Evolutionary conservation across 2,329 filamentous ascomycete species (phyloP).

Genomic region (Epichloe sibirici): DNA sequence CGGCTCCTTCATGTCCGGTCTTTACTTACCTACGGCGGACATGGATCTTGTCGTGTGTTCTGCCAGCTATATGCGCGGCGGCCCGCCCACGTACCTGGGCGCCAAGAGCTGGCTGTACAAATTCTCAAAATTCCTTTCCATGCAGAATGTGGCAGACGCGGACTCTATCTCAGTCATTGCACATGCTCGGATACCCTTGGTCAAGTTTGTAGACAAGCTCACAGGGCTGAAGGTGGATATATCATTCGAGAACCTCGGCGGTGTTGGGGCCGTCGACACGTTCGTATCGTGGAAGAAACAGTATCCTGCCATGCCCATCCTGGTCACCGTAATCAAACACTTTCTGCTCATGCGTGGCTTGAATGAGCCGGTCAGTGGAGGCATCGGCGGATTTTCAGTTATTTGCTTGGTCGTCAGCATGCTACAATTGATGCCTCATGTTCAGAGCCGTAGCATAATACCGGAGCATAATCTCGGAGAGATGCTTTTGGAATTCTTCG

Average conservation of each 20-base stretch:
- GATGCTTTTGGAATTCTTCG: constrained; percentile 75
- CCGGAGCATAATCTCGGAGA: constrained; percentile 62
- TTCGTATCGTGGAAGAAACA: constrained; percentile 68
- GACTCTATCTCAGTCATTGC: constrained; percentile 55
- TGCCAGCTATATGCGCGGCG: constrained; percentile 40
- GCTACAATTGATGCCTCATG: constrained; percentile 65
- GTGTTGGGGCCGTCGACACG: constrained; percentile 66
- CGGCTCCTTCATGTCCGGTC: constrained; percentile 84
- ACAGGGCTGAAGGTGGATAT: constrained; percentile 82
- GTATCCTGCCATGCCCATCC: constrained; percentile 73
- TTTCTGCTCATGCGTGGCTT: constrained; percentile 78
- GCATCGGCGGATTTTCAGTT: constrained; percentile 85
- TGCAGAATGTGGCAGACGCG: constrained; percentile 42
- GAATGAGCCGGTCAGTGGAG: constrained; percentile 84
- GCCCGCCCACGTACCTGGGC: constrained; percentile 32
- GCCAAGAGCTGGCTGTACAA: constrained; percentile 46
- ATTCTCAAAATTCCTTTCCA: constrained; percentile 48
- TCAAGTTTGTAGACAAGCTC: constrained; percentile 73
- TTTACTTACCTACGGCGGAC: constrained; percentile 62
- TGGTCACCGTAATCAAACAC: constrained; percentile 86
- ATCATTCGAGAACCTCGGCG: constrained; percentile 85
- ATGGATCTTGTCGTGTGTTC: constrained; percentile 84
- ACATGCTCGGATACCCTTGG: constrained; percentile 73
- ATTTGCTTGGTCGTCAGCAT: constrained; percentile 89
- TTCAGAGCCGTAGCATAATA: constrained; percentile 47